A percentile compares a stretch with the other conserved stretches of the same genome.
phyloP scores from a whole-genome alignment of 116 monocot genomes.

The Thalassia testudinum region DNA sequence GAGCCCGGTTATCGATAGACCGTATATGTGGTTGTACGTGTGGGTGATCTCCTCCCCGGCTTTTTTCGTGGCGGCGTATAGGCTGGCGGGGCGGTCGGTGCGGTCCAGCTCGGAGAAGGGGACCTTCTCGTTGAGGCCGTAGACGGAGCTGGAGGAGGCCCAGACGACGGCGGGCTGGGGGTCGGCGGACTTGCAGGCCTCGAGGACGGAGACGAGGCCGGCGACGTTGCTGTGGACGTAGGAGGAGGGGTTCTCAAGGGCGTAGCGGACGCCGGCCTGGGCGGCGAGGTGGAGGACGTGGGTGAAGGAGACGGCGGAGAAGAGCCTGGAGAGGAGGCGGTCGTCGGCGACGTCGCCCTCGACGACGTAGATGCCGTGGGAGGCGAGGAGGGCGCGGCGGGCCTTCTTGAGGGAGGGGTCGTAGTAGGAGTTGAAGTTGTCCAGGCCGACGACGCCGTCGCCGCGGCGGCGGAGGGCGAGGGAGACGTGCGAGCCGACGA shows the following conservation, averaged over 20 bases:
- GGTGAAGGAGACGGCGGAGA: slow-evolving; percentile 51
- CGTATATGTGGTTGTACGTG: slow-evolving; percentile 72
- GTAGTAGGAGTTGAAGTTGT: slow-evolving; percentile 53
- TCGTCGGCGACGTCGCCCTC: slow-evolving; percentile 57
- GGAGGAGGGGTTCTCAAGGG: slow-evolving; percentile 52
- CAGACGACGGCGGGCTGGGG: slow-evolving; percentile 57
- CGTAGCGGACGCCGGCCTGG: slow-evolving; percentile 66
- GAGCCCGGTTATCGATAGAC: slow-evolving; percentile 54
- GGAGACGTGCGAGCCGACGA: slow-evolving; percentile 46
- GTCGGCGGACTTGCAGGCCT: slow-evolving; percentile 48
- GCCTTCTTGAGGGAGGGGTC: slow-evolving; percentile 39
- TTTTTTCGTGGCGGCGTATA: slow-evolving; percentile 71
- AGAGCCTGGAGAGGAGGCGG: slow-evolving; percentile 33
- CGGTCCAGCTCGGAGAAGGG: slow-evolving; percentile 51
- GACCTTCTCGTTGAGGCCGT: slow-evolving; percentile 57
- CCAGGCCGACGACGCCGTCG: slow-evolving; percentile 41
- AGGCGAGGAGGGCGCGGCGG: slow-evolving; percentile 20
- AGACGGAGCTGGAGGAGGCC: slow-evolving; percentile 60
- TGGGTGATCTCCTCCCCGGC: slow-evolving; percentile 73
- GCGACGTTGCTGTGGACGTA: slow-evolving; percentile 66
- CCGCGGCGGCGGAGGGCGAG: slow-evolving; percentile 26
- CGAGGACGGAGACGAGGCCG: slow-evolving; percentile 45
- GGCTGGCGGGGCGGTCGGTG: slow-evolving; percentile 57
- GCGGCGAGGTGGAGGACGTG: slow-evolving; percentile 73
- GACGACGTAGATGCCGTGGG: slow-evolving; percentile 33